A percentile compares a stretch with the other conserved stretches of the same genome.
Evolutionary conservation across 192 early-diverging fungal species (phyloP).

Genomic region (Paraglomus occultum): DNA sequence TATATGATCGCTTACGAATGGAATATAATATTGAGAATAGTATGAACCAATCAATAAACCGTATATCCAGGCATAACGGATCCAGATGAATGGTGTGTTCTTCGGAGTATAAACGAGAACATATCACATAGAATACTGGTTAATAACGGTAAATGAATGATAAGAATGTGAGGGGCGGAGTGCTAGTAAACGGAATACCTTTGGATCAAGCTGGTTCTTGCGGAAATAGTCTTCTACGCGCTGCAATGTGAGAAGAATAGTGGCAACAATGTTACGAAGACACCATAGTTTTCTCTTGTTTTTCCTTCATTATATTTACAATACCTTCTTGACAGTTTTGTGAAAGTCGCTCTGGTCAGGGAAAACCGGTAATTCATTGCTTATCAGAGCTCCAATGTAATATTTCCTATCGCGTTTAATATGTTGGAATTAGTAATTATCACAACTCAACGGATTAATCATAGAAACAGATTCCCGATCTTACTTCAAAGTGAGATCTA

Average conservation of each 20-base stretch:
- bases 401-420: constrained; percentile 37
- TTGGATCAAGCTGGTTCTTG: constrained; percentile 43
- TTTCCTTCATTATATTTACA: not conserved
- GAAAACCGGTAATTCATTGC: constrained; percentile 49
- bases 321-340: constrained; percentile 41
- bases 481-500: constrained; percentile 43
- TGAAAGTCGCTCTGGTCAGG: constrained; percentile 49
- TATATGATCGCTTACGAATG: constrained; percentile 43
- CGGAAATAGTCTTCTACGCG: constrained; percentile 53
- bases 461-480: not conserved
- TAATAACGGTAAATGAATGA: not conserved
- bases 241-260: not conserved
- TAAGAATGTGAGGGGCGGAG: not conserved
- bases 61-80: constrained; percentile 49
- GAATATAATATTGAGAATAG: constrained; percentile 45
- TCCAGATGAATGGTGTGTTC: constrained; percentile 44
- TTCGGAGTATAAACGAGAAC: constrained; percentile 20
- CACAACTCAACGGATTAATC: not conserved
- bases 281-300: not conserved
- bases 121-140: not conserved
- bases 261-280: not conserved
- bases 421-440: not conserved
- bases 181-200: constrained; percentile 29
- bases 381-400: constrained; percentile 41
- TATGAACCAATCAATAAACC: constrained; percentile 40